Base-by-base conservation (phyloP, 2,329 filamentous ascomycete genomes). In the Colletotrichum karsti region DNA sequence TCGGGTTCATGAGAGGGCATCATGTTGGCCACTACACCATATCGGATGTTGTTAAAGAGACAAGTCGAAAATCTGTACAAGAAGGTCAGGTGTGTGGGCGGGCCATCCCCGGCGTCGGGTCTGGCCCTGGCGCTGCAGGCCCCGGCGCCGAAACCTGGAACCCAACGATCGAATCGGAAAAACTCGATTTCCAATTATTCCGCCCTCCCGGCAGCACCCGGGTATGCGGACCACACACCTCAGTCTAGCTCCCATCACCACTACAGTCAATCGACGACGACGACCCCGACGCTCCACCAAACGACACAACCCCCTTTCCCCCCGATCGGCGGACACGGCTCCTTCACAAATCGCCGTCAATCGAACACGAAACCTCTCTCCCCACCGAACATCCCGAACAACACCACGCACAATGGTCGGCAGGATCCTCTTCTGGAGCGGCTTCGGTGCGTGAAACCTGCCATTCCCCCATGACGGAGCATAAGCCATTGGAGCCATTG, bases 401-500 rank as follows among this genome's bases (percentile, higher is more conserved):
- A 22, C 22, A 22, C 12, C 15, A 15, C 73, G 79, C n/a, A 84
- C 74, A 74, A 90, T 90, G 87, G 87, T 89, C 71, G 81, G 83
- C 82, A 86, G 88, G 78, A 85, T 94, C 80, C 84, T 94, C 80
- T 94, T 95, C 87, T 95, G 93, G 93, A 87, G 88, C 82, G 92
- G 92, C 86, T 97, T 98, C 89, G 95, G 95, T 98, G 90, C 77
- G 88, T 85, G 69, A 72, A 48, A 73, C 59, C 48, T 51, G 73
- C 59, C 48, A 61, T 55, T 57, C 37, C 41, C 55, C 46, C 33
- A 42, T 35, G 6, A 18, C n/a, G 18, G 15, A 10, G 22, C 48
- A 37, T n/a, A n/a, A 56, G 67, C 66, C 55, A 61, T 62, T 46
- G 53, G 22, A 1, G 33, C 3, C 33, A 35, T 13, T n/a, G n/a